Evolutionary conservation across 2,329 filamentous ascomycete species (phyloP).

Genomic region (Colletotrichum echinochloae): DNA sequence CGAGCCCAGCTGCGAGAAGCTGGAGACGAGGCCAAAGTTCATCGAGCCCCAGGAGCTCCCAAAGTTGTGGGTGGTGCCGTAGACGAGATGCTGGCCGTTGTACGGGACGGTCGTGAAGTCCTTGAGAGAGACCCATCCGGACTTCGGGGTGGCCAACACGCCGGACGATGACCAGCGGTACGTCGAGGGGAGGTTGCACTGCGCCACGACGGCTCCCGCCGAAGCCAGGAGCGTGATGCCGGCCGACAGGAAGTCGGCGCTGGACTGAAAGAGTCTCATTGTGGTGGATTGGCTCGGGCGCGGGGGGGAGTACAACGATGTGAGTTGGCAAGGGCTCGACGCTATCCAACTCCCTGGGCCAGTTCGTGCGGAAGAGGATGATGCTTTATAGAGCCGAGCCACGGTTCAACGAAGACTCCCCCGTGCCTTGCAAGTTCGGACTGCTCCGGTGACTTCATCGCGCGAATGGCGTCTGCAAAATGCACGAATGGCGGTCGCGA

Average conservation of each 20-base stretch:
- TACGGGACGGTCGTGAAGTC: constrained; percentile 69
- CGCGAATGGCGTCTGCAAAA: not conserved
- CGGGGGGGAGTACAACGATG: not conserved
- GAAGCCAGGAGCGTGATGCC: constrained; percentile 38
- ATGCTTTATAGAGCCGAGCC: not conserved
- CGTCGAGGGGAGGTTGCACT: constrained; percentile 49
- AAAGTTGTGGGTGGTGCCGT: not conserved
- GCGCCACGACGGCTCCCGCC: constrained; percentile 40
- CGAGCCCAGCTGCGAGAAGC: not conserved
- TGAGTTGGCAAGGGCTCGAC: not conserved
- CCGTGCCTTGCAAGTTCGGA: not conserved
- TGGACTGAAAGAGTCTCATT: not conserved
- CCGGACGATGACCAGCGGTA: constrained; percentile 67
- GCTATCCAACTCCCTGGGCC: not conserved
- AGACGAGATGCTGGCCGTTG: constrained; percentile 69
- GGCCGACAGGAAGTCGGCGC: not conserved
- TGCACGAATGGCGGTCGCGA: not conserved
- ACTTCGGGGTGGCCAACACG: constrained; percentile 63
- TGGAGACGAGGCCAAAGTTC: not conserved
- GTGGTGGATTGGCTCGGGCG: not conserved
- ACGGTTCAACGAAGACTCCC: not conserved
- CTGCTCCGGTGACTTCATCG: not conserved
- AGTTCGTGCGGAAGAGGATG: not conserved
- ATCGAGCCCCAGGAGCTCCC: not conserved
- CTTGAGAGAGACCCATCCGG: constrained; percentile 69